These are phyloP conservation scores for Emericellopsis cladophorae DNA, from an alignment of 2,329 filamentous ascomycete species.

Conservation along the genomic window DNA sequence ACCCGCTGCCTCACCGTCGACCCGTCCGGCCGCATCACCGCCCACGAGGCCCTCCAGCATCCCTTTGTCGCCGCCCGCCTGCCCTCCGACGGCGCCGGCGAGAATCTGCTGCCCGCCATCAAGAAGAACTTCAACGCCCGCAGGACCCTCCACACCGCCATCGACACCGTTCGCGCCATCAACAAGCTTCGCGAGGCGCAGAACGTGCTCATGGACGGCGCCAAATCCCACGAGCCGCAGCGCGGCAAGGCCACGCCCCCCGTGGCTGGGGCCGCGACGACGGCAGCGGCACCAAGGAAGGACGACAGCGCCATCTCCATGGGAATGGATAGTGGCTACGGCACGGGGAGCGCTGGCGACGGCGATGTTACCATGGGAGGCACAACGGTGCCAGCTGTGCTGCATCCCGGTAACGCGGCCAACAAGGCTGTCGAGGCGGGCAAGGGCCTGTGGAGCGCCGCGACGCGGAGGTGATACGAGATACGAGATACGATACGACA, in stretches of 20 bases:
- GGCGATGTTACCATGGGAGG: conserved; percentile 37
- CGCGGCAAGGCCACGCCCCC: conserved; percentile 15
- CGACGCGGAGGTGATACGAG: neutral
- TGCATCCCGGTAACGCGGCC: conserved; percentile 40
- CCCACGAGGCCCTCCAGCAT: conserved; percentile 63
- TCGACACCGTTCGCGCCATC: conserved; percentile 58
- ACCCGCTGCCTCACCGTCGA: conserved; percentile 84
- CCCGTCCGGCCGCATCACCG: conserved; percentile 75
- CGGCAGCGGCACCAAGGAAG: conserved; percentile 10
- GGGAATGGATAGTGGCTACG: conserved; percentile 35
- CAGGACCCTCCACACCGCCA: conserved; percentile 55
- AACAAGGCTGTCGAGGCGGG: conserved; percentile 51
- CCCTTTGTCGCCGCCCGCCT: conserved; percentile 48
- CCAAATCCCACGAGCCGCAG: conserved; percentile 34
- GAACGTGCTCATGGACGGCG: conserved; percentile 49
- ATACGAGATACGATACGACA: too few relatives aligned
- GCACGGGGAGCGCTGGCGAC: conserved; percentile 20
- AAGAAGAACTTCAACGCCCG: conserved; percentile 67
- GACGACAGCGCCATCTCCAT: conserved; percentile 32
- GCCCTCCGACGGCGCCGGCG: conserved; percentile 32
- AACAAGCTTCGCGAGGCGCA: conserved; percentile 57
- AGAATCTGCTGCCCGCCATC: conserved; percentile 54
- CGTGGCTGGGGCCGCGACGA: conserved; percentile 5
- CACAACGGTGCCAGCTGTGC: conserved; percentile 32
- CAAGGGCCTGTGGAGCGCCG: conserved; percentile 47